phyloP scores from a whole-genome alignment of 768 basidiomycete species.

The Boletus patriciae region DNA sequence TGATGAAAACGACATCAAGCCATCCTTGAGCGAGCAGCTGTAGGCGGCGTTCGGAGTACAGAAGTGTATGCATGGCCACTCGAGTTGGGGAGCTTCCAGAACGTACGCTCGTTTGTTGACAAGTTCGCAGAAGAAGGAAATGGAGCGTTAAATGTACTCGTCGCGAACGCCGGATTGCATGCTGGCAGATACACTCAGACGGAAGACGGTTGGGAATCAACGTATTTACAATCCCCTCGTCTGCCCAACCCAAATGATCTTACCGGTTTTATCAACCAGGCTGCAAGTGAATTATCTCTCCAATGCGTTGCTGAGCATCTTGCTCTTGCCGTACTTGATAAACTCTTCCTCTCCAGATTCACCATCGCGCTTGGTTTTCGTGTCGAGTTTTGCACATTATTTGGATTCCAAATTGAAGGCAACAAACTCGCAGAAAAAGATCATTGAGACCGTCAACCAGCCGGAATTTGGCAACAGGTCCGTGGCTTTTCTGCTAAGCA shows the following conservation, averaged over 20 bases:
- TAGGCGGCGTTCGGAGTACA: not conserved
- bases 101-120: slow-evolving; percentile 34
- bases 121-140: slow-evolving; percentile 26
- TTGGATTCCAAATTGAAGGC: not conserved
- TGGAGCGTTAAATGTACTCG: slow-evolving; percentile 28
- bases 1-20: slow-evolving; percentile 5
- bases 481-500: slow-evolving; percentile 3
- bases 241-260: not conserved
- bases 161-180: slow-evolving; percentile 34
- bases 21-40: slow-evolving; percentile 17
- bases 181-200: slow-evolving; percentile 27
- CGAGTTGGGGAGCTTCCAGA: slow-evolving; percentile 36
- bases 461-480: slow-evolving; percentile 24
- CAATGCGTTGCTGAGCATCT: slow-evolving; percentile 33
- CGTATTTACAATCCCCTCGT: slow-evolving; percentile 28
- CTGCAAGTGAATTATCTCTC: slow-evolving; percentile 39
- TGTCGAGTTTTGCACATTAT: slow-evolving; percentile 34
- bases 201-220: slow-evolving; percentile 48
- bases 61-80: slow-evolving; percentile 34
- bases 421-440: slow-evolving; percentile 7
- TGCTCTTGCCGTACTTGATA: slow-evolving; percentile 36
- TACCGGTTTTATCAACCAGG: slow-evolving; percentile 15
- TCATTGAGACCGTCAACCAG: slow-evolving; percentile 28
- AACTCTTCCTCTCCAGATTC: slow-evolving; percentile 21
- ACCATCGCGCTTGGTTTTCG: slow-evolving; percentile 30